Evolutionary conservation across 208 protist species (phyloP), one percentile per base, ranked within the genome.

Genomic region (Trypanosoma scelopori): DNA sequence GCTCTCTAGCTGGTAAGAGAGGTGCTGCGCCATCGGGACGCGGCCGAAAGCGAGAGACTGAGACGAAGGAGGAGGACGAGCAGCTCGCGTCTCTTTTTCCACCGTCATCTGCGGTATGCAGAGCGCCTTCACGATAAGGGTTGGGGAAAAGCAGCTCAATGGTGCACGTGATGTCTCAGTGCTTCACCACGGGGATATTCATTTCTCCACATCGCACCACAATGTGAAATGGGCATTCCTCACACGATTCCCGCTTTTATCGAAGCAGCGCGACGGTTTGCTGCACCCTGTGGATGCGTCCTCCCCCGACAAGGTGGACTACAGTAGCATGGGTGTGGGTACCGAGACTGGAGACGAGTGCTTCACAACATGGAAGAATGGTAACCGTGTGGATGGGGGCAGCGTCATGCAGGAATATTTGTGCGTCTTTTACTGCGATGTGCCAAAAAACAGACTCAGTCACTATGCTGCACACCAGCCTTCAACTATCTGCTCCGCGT

Each of bases 361-460:
- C 35, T 25, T 42, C 48, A 41, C 28, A 11, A 23, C 32, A 0
- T 47, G 46, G 41, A 46, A 23, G 35, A 52, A 67, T 47, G 32
- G n/a, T 5, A 58, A 25, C 47, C 42, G 13, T 15, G 32, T 43
- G 28, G 55, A 27, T 51, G 37, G n/a, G 11, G 11, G 20, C 27
- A 46, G 48, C 28, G 22, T 47, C n/a, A 58, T 69, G 55, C 58
- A 80, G 23, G 78, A 91, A 55, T 91, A 89, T 61, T 74, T 93
- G 6, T 90, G 84, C 55, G 84, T 93, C 2, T 93, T 93, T 48
- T 78, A 93, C 65, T 69, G 71, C 0, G 87, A 93, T 52, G 87
- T 91, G 28, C 66, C 89, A 42, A 76, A 79, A 27, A 82, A 88
- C 49, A 53, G 73, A 27, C 69, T 70, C 18, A 84, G 81, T 45